Conservation (phyloP, 2,329 filamentous ascomycete genomes). For the Acrodontium crateriforme region DNA sequence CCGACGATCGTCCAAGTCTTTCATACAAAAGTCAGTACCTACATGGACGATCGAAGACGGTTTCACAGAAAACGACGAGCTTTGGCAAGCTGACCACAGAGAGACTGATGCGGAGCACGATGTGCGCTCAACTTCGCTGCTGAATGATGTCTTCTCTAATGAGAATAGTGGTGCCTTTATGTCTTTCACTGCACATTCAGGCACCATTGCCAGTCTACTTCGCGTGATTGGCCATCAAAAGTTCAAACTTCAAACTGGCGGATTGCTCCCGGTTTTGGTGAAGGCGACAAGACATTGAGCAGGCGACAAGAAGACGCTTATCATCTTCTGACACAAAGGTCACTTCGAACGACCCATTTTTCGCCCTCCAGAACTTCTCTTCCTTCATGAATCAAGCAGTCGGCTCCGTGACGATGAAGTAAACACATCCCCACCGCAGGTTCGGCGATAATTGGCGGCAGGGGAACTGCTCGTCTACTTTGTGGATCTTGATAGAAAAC, state of each 20-base stretch:
- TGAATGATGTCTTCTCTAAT: slow-evolving; percentile 40
- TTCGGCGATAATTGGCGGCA: slow-evolving; percentile 50
- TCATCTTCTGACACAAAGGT: slow-evolving; percentile 53
- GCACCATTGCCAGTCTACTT: slow-evolving; percentile 42
- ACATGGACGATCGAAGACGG: slow-evolving; percentile 44
- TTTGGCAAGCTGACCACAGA: slow-evolving; percentile 36
- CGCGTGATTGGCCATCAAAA: slow-evolving; percentile 29
- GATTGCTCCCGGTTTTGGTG: slow-evolving; percentile 38
- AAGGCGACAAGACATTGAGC: slow-evolving; percentile 19
- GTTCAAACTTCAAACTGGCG: slow-evolving; percentile 36
- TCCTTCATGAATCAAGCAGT: slow-evolving; percentile 83
- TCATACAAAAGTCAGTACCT: slow-evolving; percentile 41
- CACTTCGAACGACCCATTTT: slow-evolving; percentile 83
- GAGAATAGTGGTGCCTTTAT: slow-evolving; percentile 34
- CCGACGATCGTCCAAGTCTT: slow-evolving; percentile 40
- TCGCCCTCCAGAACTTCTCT: slow-evolving; percentile 64
- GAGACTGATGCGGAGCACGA: slow-evolving; percentile 36
- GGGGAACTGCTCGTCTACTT: slow-evolving; percentile 24
- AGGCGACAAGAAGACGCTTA: neutral
- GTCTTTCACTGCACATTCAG: slow-evolving; percentile 45
- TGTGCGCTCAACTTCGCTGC: slow-evolving; percentile 18
- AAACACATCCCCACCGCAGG: slow-evolving; percentile 76
- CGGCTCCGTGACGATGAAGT: slow-evolving; percentile 75
- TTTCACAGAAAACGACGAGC: slow-evolving; percentile 45
- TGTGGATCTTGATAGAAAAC: slow-evolving; percentile 67